Base-by-base conservation (phyloP, 208 protist genomes). In the Leishmania aethiopica region DNA sequence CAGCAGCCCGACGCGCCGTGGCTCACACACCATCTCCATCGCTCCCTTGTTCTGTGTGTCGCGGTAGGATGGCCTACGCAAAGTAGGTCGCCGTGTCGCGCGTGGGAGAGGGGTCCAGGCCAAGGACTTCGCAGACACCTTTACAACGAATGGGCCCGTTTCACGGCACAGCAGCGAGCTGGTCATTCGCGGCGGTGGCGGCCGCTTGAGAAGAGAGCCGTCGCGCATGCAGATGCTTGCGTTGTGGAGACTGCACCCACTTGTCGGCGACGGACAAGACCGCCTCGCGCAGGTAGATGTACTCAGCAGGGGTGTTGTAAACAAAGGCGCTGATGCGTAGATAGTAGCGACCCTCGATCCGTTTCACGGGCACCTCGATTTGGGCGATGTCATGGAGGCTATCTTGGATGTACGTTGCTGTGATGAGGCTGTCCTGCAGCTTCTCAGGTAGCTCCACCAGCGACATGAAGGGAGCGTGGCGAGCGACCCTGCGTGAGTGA, bases 351-450 rank as follows among this genome's bases (percentile, higher is more conserved):
- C 86, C 87, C 59, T 98, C 90, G 25, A 98, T 86, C 3, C 81
- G 87, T 84, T 98, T 98, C 11, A 98, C 89, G 35, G 96, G 96
- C 45, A 97, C 96, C 86, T 98, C 95, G 32, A 98, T 88, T 25
- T 74, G 84, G 86, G 91, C 95, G 17, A 91, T 59, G 62, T 95
- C 90, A 79, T 97, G 92, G 70, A 97, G 88, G 42, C 88, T 75
- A 59, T 97, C 94, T 69, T 97, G 92, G 59, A 97, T 92, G 77
- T 94, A 91, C 75, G 91, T 92, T 55, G 93, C 88, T 19, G 92
- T 97, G 78, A 94, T 86, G n/a, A 77, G 40, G 4, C 85, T 81
- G 69, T 88, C 84, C 77, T 96, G 93, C 57, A 98, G 83, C n/a
- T 74, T 80, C 72, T 92, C 89, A 3, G 95, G 94, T 10, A 97